Evolutionary conservation across 805 yeast species (phyloP), one percentile per base, ranked within the genome.

Genomic region (Pichia cephalocereana): DNA sequence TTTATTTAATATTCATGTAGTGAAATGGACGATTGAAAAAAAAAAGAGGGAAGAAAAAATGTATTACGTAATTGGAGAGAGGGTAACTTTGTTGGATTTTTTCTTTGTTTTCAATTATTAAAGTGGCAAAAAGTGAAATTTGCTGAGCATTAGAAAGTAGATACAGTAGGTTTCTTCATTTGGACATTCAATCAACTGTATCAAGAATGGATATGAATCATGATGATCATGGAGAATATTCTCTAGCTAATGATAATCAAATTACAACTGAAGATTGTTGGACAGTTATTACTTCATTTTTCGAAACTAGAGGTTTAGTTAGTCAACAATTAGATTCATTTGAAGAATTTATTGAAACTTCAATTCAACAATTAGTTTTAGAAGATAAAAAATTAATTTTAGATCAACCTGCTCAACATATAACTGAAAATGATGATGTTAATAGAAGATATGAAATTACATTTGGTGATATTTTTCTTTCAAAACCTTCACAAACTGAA

Each of bases 341-440:
- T 65, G 96, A 93, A 70, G 99, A 93, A 72, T 93, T 93, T 70
- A 90, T 93, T 57, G 96, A 89, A 66, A 82, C 96, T 36, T 87
- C 98, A 41, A 87, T 93, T 65, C 99, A 93, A 71, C 97, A 93
- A 63, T 81, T 95, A 54, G 96, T 93, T 28, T 80, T 93, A 75
- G 99, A 93, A 70, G 98, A 93, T 66, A 83, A 91, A 45, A 88
- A 90, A 49, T 75, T 93, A 66, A 89, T 95, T 52, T 75, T 95
- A 57, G 99, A 93, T 69, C 98, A 93, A 70, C 95, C 97, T 9
- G 99, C 99, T 14, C 99, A 95, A 69, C 98, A 93, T 64, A 83
- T 95, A 4, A 81, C 90, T 37, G 96, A 90, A 58, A 77, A 80
- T 49, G 99, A 93, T 65, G 85, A 88, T 64, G 80, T 87, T 58